Percentiles rank a stretch among this genome's conserved stretches.
These are phyloP conservation scores for Didymellaceae sp. DNA, from an alignment of 2,329 filamentous ascomycete species.

Conservation along the genomic window DNA sequence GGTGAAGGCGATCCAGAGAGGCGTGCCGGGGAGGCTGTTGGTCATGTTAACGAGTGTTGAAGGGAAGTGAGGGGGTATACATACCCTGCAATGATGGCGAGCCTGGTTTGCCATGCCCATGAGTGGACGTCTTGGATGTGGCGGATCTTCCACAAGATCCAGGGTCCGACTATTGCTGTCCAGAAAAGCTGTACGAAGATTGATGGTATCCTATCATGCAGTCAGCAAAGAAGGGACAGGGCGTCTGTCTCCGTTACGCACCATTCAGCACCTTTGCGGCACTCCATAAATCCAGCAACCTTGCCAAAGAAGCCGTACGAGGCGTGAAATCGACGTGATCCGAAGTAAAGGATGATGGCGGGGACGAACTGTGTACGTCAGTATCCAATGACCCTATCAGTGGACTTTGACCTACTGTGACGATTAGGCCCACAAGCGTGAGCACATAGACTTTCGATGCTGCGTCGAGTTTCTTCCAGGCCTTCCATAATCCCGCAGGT, in stretches of 20 bases:
- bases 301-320: constrained; percentile 62
- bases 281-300: constrained; percentile 51
- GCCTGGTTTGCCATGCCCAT: constrained; percentile 49
- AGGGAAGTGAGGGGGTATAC: constrained; percentile 1
- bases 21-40: constrained; percentile 45
- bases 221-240: constrained; percentile 13
- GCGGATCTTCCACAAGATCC: constrained; percentile 49
- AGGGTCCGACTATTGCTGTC: constrained; percentile 45
- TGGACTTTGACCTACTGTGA: constrained; percentile 35
- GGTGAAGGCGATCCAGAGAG: constrained; percentile 48
- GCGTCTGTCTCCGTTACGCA: constrained; percentile 32
- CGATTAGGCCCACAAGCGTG: constrained; percentile 35
- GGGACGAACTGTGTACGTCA: constrained; percentile 59
- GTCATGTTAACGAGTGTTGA: constrained; percentile 25
- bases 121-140: constrained; percentile 46
- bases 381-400: neutral
- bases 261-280: constrained; percentile 70
- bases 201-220: constrained; percentile 40
- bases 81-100: constrained; percentile 48
- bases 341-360: constrained; percentile 65
- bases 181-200: constrained; percentile 48
- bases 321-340: constrained; percentile 69
- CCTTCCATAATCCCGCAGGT: constrained; percentile 37
- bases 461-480: constrained; percentile 41
- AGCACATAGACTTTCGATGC: constrained; percentile 44